Percentiles rank a stretch among this genome's conserved stretches.
phyloP scores from a whole-genome alignment of 768 basidiomycete species.

The Imleria badia region DNA sequence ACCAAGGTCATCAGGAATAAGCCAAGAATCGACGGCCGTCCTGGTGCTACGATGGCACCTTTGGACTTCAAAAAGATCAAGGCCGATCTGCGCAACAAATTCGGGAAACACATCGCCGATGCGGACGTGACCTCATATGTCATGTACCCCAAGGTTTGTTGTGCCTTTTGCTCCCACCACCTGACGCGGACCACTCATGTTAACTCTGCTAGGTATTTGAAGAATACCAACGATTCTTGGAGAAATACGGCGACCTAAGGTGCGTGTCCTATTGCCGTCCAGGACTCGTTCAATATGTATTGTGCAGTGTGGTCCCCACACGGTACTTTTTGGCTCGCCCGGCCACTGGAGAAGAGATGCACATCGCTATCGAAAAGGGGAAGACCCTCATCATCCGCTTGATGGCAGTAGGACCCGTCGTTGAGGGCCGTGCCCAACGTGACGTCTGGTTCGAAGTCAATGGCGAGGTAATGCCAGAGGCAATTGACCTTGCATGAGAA shows the following conservation, averaged over 20 bases:
- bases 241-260: conserved; percentile 96
- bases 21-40: conserved; percentile 89
- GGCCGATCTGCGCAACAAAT: conserved; percentile 87
- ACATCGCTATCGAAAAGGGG: conserved; percentile 93
- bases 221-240: conserved; percentile 92
- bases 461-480: conserved; percentile 65
- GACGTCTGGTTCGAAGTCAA: conserved; percentile 99
- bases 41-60: conserved; percentile 83
- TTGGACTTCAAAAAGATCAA: conserved; percentile 97
- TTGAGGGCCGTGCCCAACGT: conserved; percentile 87
- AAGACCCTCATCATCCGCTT: conserved; percentile 96
- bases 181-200: conserved; percentile 6
- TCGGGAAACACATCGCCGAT: conserved; percentile 93
- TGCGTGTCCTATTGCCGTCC: conserved; percentile 34
- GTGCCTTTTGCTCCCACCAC: conserved; percentile 5
- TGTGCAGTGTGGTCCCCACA: conserved; percentile 84
- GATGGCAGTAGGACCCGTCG: conserved; percentile 92
- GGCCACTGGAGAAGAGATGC: conserved; percentile 91
- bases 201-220: conserved; percentile 76
- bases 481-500: conserved; percentile 9
- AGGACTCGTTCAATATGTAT: conserved; percentile 9
- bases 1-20: conserved; percentile 90
- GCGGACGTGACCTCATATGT: conserved; percentile 92
- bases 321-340: conserved; percentile 97
- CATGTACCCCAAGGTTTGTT: conserved; percentile 95